Evolutionary conservation across 129 eudicot species (phyloP).

Genomic region (Centella asiatica): DNA sequence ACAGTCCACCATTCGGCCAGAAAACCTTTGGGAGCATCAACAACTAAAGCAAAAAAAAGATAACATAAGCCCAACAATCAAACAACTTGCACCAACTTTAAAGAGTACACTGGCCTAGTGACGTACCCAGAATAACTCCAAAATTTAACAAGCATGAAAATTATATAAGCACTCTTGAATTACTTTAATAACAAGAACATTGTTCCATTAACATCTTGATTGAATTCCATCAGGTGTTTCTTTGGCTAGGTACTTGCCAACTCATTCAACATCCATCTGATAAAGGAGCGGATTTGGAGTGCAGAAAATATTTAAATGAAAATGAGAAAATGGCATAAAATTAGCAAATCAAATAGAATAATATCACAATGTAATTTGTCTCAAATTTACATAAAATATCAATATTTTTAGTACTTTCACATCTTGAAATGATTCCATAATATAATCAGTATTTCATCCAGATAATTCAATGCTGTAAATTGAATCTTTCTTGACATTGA

Average conservation of each 20-base stretch:
- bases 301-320: no score
- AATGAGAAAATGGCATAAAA: no score
- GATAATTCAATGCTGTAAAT: no score
- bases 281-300: no score
- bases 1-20: constrained; percentile 35
- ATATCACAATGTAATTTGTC: no score
- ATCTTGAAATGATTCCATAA: no score
- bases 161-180: background rate
- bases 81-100: background rate
- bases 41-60: constrained; percentile 12
- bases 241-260: background rate
- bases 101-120: background rate
- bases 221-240: background rate
- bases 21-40: constrained; percentile 25
- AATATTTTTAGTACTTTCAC: no score
- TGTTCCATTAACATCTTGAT: background rate
- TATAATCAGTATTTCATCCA: no score
- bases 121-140: no score
- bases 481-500: no score
- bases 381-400: no score
- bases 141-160: background rate
- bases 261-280: background rate
- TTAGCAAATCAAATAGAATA: no score
- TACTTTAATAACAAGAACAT: background rate
- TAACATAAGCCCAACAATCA: background rate